Base-by-base conservation (phyloP, 73 alveolate genomes). In the Symbiodinium natans region DNA sequence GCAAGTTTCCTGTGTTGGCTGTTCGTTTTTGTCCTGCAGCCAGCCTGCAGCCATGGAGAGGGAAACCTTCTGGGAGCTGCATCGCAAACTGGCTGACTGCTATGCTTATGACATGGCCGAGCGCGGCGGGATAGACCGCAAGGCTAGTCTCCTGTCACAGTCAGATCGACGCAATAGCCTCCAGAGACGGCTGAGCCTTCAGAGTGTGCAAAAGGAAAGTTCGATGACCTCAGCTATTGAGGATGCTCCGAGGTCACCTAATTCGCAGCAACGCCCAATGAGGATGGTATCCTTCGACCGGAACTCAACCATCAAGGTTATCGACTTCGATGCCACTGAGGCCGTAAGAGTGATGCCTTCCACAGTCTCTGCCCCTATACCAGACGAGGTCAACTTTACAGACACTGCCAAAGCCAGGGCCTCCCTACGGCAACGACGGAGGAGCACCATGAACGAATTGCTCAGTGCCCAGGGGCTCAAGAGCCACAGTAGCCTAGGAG, bases 71-170 rank as follows among this genome's bases (percentile, higher is more conserved):
- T 38, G 54, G 87, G 87, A 89, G 46, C 87, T 89, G 38, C 96
- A 89, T 23, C 96, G 96, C 8, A 25, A 82, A 31, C 87, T 89
- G 54, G 96, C 96, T 6, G 96, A 89, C 11, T 89, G 96, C 96
- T 89, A 89, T 31, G 43, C 41, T 40, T 33, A 82, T 27, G 95
- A 88, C 43, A 29, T 88, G 68, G 95, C 95, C 39, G 43, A 25
- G 41, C n/a, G n/a, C n/a, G 33, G 71, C 41, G 33, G 21, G 63
- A 80, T 80, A 46, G 36, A 34, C 86, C 89, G 3, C 31, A 10
- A 38, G 31, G 77, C 92, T 23, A 42, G 77, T 25, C 19, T 0
- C 75, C 0, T 82, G 63, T 56, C 15, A 39, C 92, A 41, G 31
- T 21, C 31, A 23, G 77, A 63, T 63, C 77, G 77, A 27, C 77